Base-by-base conservation (phyloP, 1,284 basidiomycete species). In the Schizopora paradoxa region DNA sequence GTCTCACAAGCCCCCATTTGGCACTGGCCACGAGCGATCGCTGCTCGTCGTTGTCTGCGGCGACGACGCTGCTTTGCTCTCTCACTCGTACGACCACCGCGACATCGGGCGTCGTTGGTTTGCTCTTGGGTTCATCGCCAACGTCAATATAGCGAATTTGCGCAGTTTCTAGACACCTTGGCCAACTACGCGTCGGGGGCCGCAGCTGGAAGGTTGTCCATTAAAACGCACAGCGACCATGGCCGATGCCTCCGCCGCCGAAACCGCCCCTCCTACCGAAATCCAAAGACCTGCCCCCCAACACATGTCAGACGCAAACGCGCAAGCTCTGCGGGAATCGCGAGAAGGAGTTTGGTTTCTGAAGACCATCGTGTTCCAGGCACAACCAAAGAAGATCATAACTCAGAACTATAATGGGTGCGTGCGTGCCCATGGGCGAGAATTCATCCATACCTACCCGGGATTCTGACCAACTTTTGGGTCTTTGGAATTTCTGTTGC, bases 391-490 rank as follows among this genome's bases (percentile, higher is more conserved):
- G 56, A 80, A 80, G 60, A 82, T 92, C 51, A 79, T 92, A 38
- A 89, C 83, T 0, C 90, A 92, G 68, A 87, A 90, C 58, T 80
- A 77, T 58, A 87, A 88, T 55, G 84, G 83, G 82, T 80, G 45
- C 53, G 77, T 70, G 25, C 18, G 16, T 37, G 18, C 19, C 29
- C 25, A 16, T 29, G 16, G 2, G 18, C n/a, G n/a, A n/a, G n/a
- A 43, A 32, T 41, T 31, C n/a, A 14, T 46, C 18, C 11, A n/a
- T n/a, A n/a, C n/a, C n/a, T n/a, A n/a, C n/a, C n/a, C n/a, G n/a
- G n/a, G n/a, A n/a, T n/a, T n/a, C n/a, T n/a, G n/a, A n/a, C n/a
- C n/a, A n/a, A n/a, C n/a, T n/a, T n/a, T n/a, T n/a, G n/a, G n/a
- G n/a, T n/a, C n/a, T n/a, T n/a, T n/a, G n/a, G n/a, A 18, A 34